phyloP scores from a whole-genome alignment of 2,329 filamentous ascomycete species.

The Penicillium sp. region DNA sequence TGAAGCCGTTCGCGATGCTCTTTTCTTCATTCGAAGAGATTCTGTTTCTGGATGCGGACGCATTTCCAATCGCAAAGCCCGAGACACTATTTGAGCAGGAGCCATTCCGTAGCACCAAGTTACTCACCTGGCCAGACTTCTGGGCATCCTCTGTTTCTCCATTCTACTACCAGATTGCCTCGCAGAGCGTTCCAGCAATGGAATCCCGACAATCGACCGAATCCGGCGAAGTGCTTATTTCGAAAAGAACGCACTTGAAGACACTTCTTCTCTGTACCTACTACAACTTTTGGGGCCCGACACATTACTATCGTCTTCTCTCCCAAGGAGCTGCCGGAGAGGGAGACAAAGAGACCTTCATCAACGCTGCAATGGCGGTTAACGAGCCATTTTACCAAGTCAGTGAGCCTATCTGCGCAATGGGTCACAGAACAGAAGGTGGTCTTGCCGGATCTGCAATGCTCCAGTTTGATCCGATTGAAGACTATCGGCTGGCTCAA shows the following conservation, averaged over 20 bases:
- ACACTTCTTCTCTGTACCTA: slow-evolving; percentile 53
- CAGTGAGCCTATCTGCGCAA: slow-evolving; percentile 32
- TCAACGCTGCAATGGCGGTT: slow-evolving; percentile 43
- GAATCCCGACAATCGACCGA: slow-evolving; percentile 42
- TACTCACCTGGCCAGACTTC: slow-evolving; percentile 31
- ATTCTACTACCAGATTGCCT: slow-evolving; percentile 48
- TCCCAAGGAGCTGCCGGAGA: slow-evolving; percentile 43
- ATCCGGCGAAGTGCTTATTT: slow-evolving; percentile 50
- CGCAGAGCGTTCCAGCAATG: slow-evolving; percentile 30
- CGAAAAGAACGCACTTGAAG: slow-evolving; percentile 49
- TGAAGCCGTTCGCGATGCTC: slow-evolving; percentile 43
- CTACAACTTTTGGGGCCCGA: slow-evolving; percentile 57
- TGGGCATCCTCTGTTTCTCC: slow-evolving; percentile 47
- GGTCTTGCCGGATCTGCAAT: slow-evolving; percentile 38
- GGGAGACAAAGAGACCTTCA: slow-evolving; percentile 54
- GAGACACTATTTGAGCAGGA: slow-evolving; percentile 42
- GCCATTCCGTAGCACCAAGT: slow-evolving; percentile 42
- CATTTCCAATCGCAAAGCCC: slow-evolving; percentile 45
- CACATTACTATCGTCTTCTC: slow-evolving; percentile 48
- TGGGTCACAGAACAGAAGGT: slow-evolving; percentile 28
- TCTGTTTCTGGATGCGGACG: slow-evolving; percentile 50
- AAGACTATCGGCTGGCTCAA: slow-evolving; percentile 30
- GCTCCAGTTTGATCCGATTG: slow-evolving; percentile 37
- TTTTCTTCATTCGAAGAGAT: slow-evolving; percentile 51
- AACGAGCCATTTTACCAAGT: slow-evolving; percentile 45